A percentile compares a stretch with the other conserved stretches of the same genome.
Evolutionary conservation across 2,329 filamentous ascomycete species (phyloP).

Genomic region (Berkeleyomyces rouxiae): DNA sequence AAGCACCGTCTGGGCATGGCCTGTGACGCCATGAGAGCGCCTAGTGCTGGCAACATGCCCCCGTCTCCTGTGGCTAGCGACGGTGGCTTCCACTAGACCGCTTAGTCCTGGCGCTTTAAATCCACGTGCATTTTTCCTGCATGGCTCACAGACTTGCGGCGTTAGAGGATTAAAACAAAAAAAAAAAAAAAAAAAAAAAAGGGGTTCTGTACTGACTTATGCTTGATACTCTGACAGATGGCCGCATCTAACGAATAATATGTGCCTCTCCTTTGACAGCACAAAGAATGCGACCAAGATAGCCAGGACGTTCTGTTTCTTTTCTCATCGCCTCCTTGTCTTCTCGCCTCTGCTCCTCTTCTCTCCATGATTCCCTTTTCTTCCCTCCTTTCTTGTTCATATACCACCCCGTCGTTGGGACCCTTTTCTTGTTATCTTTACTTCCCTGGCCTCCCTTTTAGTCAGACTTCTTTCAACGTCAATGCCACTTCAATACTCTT

Average conservation of each 20-base stretch:
- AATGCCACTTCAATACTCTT: background rate
- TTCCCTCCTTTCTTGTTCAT: constrained; percentile 11
- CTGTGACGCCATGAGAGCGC: constrained; percentile 33
- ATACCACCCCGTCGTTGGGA: constrained; percentile 12
- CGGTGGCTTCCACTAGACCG: constrained; percentile 37
- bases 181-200: no score
- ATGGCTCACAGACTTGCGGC: no score
- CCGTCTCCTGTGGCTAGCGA: constrained; percentile 44
- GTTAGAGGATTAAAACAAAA: no score
- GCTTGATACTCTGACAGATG: background rate
- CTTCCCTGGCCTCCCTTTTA: background rate
- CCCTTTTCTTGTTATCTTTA: background rate
- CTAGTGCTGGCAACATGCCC: constrained; percentile 39
- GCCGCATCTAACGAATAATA: background rate
- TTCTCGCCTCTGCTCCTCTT: background rate
- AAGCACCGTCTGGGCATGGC: constrained; percentile 35
- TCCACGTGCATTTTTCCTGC: no score
- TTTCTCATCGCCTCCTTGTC: background rate
- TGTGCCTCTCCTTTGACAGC: background rate
- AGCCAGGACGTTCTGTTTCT: background rate
- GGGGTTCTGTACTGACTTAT: background rate
- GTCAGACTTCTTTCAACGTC: background rate
- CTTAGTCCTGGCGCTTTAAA: background rate
- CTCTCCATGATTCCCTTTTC: background rate
- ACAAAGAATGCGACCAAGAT: background rate